Evolutionary conservation across 2,329 filamentous ascomycete genomes (phyloP).

Genomic region (Penicillium sp.): DNA sequence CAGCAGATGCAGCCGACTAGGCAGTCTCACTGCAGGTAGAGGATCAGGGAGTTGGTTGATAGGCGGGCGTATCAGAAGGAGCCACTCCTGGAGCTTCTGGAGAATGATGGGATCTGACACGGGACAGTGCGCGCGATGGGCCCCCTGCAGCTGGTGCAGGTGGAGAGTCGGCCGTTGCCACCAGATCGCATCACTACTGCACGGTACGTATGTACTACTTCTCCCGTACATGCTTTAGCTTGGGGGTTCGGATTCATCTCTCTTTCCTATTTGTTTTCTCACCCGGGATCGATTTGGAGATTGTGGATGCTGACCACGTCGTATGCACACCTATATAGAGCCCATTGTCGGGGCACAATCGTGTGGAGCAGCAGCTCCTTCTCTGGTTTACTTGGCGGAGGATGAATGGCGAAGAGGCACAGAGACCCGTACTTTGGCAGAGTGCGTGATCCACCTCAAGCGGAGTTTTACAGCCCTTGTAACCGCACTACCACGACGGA

Average conservation of each 20-base stretch:
- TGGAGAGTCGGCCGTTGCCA: slow-evolving; percentile 18
- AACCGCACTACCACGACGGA: too few species aligned
- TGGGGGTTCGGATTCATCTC: not conserved
- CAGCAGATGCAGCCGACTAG: slow-evolving; percentile 18
- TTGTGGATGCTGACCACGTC: too few species aligned
- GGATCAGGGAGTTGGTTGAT: slow-evolving; percentile 11
- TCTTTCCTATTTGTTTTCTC: too few species aligned
- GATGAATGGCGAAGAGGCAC: too few species aligned
- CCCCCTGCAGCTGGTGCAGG: slow-evolving; percentile 13
- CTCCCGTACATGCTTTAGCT: not conserved
- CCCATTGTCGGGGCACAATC: too few species aligned
- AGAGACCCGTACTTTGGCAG: too few species aligned
- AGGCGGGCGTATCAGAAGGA: not conserved
- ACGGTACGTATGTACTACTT: not conserved
- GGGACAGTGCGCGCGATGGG: slow-evolving; percentile 14
- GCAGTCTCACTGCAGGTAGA: slow-evolving; percentile 21
- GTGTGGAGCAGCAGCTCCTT: too few species aligned
- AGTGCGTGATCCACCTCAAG: too few species aligned
- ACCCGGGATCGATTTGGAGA: too few species aligned
- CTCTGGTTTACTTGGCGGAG: too few species aligned
- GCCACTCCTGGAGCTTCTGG: slow-evolving; percentile 13
- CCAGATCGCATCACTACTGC: slow-evolving; percentile 17
- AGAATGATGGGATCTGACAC: slow-evolving; percentile 17
- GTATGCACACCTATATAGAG: too few species aligned
- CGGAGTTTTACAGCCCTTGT: slow-evolving; percentile 8